Evolutionary conservation across 768 basidiomycete species (phyloP).

Genomic region (Suillus fuscotomentosus): DNA sequence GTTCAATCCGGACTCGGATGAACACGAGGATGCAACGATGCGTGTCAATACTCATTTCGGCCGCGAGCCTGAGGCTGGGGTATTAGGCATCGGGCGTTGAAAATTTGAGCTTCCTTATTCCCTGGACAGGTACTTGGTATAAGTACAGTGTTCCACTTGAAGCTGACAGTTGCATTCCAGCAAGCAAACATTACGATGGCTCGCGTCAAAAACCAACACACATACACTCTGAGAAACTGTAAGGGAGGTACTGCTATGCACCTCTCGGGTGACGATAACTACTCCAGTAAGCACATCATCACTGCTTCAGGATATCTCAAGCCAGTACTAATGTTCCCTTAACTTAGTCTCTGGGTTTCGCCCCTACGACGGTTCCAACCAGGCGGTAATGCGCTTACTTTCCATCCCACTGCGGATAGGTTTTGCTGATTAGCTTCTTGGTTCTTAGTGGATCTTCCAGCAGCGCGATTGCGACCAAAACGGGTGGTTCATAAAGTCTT

Average conservation of each 20-base stretch:
- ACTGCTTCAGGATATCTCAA: not conserved
- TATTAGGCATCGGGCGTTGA: too few species aligned
- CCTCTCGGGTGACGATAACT: conserved; percentile 51
- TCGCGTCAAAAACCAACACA: conserved; percentile 31
- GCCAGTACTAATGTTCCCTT: not conserved
- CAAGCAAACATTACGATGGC: conserved; percentile 12
- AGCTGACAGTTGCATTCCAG: not conserved
- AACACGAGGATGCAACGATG: not conserved
- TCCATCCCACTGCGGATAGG: not conserved
- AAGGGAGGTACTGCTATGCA: conserved; percentile 53
- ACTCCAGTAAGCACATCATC: conserved; percentile 35
- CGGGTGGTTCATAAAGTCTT: conserved; percentile 44
- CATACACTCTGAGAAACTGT: conserved; percentile 49
- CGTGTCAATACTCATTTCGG: not conserved
- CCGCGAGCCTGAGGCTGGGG: too few species aligned
- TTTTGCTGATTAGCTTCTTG: not conserved
- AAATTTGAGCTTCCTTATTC: too few species aligned
- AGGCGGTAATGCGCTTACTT: conserved; percentile 36
- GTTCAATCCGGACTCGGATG: too few species aligned
- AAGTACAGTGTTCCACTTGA: not conserved
- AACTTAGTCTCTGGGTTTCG: conserved; percentile 47
- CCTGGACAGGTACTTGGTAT: not conserved
- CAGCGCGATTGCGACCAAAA: conserved; percentile 22
- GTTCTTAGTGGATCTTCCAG: conserved; percentile 46
- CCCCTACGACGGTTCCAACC: conserved; percentile 43